Base-by-base conservation (phyloP, 208 protist species). In the Wallacemonas rigidus region DNA sequence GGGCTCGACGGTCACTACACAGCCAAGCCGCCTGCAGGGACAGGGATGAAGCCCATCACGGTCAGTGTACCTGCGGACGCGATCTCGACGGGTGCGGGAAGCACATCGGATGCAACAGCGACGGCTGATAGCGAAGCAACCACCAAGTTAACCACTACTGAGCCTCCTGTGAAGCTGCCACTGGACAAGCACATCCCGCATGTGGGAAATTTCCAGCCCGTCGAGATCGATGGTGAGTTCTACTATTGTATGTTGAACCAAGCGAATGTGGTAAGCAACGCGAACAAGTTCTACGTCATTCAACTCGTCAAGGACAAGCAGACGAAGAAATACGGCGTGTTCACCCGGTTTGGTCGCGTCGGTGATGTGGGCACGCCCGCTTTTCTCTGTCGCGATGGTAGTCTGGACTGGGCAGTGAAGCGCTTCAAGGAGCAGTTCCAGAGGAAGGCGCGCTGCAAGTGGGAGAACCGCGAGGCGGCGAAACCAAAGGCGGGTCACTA, bases 241-340 rank as follows among this genome's bases (percentile, higher is more conserved):
- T 88, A 77, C 63, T 77, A 86, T 67, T 82, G 70, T 61, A 90
- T 72, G 60, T 62, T 92, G 41, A 90, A 92, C 51, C 79, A 88
- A 67, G 86, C 80, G 3, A 82, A 92, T 62, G 69, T 89, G 36
- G 26, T 35, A 15, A 39, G 26, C 40, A 88, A 87, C 74, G 89
- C 82, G 15, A 92, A 92, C 55, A 88, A 87, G 62, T 90, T 77
- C 72, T 92, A 89, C 69, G 62, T 85, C 60, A 72, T 90, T 38
- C 85, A 92, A 57, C 57, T 90, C 1, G 55, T 92, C 11, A 71
- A 84, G 56, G 61, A 73, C 35, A 74, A 87, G 36, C 1, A 2
- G 51, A 48, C 45, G 0, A 51, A 64, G 4, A 45, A 54, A 5
- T 87, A 71, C 48, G 76, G 65, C 56, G 38, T 85, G n/a, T 89